Base-by-base conservation (phyloP, 1,139 yeast species). In the Taphrina flavorubra region DNA sequence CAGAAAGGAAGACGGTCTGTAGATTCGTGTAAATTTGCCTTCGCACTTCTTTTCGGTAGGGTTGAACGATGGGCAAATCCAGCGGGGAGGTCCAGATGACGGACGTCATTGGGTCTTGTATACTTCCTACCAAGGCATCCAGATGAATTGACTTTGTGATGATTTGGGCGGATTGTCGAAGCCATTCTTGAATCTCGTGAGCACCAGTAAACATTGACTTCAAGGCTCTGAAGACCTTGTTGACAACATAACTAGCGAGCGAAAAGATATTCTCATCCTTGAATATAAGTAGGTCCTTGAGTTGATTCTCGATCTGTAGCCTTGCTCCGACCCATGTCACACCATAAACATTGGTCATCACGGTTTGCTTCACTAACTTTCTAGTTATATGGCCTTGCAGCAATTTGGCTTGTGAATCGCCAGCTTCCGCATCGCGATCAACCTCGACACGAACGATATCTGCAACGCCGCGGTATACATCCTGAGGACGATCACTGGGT, bases 261-360 rank as follows among this genome's bases (percentile, higher is more conserved):
- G 73, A 72, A 68, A 66, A 59, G 20, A 60, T 44, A 44, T 53
- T 51, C 40, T 42, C 68, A n/a, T 68, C 65, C 58, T 68, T 68
- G 44, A 77, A 82, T 75, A 73, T 75, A 71, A 74, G 83, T 72
- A 77, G 79, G 77, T 77, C 84, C 73, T 78, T 80, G 74, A 79
- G 81, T 70, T 80, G 79, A 65, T 75, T 74, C 39, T 78, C 76
- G 74, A 94, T 91, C 80, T 94, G 99, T 4, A 87, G 88, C 37
- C 91, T 85, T 0, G 98, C 99, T 20, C 99, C 99, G 72, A 91
- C 85, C 77, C 85, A 91, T 0, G 99, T 94, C 13, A 94, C 99
- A 74, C 99, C 99, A 77, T 95, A 94, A 56, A 94, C 99, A 75
- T 92, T 92, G 0, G 99, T 94, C 99, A 94, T 94, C 40, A 94